These are phyloP conservation scores for Deuterostichococcus epilithicus DNA, from an alignment of 139 green algal genomes.

Conservation along the genomic window DNA sequence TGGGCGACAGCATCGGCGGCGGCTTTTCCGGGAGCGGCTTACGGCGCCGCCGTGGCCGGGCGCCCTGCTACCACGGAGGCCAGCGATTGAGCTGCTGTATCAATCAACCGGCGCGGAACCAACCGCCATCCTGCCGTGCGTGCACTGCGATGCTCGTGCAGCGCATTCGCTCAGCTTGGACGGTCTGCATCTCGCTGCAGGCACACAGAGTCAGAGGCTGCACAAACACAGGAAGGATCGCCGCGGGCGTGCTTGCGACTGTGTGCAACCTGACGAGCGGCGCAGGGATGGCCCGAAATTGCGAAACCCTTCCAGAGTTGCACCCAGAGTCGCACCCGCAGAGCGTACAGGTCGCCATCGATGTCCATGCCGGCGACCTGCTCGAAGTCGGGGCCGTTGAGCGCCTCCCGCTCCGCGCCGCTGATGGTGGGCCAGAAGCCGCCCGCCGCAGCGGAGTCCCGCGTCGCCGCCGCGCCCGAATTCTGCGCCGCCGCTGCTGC, in stretches of 20 bases:
- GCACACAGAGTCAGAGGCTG: too few relatives aligned
- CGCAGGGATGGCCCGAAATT: too few relatives aligned
- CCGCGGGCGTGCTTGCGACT: too few relatives aligned
- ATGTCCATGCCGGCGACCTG: neutral
- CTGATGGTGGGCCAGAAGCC: neutral
- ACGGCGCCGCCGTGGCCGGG: constrained; percentile 24
- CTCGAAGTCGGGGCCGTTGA: constrained; percentile 7
- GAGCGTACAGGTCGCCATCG: neutral
- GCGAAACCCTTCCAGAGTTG: too few relatives aligned
- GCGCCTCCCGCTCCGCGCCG: neutral
- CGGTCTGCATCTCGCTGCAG: too few relatives aligned
- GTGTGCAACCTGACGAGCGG: too few relatives aligned
- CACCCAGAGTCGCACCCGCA: neutral
- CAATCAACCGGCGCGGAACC: neutral
- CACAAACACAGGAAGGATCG: too few relatives aligned
- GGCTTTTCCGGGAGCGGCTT: constrained; percentile 46
- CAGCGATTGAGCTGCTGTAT: constrained; percentile 4
- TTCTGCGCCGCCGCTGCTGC: neutral
- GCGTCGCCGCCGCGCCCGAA: neutral
- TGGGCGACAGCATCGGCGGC: constrained; percentile 30
- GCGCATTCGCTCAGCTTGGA: too few relatives aligned
- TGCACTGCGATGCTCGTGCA: neutral
- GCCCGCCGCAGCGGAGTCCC: neutral
- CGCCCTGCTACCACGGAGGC: neutral
- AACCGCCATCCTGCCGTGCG: neutral